These are phyloP conservation scores for Pseudogymnoascus sp. DNA, from an alignment of 2,329 filamentous ascomycete species.

Conservation along the genomic window DNA sequence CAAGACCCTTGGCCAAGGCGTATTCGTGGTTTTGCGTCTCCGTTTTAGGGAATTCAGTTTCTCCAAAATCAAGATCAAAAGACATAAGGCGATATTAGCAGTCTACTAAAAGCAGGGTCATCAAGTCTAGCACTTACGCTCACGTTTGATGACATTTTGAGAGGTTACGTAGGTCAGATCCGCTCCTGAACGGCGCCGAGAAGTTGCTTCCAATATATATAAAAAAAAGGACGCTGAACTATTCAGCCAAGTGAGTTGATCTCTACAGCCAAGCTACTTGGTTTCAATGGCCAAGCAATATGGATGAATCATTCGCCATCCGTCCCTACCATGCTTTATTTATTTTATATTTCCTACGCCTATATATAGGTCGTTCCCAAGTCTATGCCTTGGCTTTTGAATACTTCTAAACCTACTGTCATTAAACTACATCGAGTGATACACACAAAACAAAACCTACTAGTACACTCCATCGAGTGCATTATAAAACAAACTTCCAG, in stretches of 20 bases:
- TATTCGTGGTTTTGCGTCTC: background rate
- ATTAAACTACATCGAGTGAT: background rate
- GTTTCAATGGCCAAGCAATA: background rate
- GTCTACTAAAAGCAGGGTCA: constrained; percentile 1
- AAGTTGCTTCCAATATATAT: background rate
- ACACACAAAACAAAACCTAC: background rate
- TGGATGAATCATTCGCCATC: constrained; percentile 2
- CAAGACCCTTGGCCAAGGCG: background rate
- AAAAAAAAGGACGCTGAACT: background rate
- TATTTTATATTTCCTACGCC: constrained; percentile 3
- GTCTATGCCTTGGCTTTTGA: background rate
- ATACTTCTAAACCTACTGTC: background rate
- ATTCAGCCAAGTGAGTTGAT: constrained; percentile 4
- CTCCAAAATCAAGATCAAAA: background rate
- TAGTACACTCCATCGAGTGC: background rate
- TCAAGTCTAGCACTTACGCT: background rate
- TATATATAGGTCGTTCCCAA: constrained; percentile 7
- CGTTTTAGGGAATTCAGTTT: background rate
- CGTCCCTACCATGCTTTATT: background rate
- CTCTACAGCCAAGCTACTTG: constrained; percentile 2
- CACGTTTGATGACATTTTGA: background rate
- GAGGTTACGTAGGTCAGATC: background rate
- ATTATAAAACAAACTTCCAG: background rate
- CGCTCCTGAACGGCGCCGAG: background rate
- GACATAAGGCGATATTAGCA: constrained; percentile 4